Base-by-base conservation (phyloP, 352 stramenopile species). In the Globisporangium mamillatum region DNA sequence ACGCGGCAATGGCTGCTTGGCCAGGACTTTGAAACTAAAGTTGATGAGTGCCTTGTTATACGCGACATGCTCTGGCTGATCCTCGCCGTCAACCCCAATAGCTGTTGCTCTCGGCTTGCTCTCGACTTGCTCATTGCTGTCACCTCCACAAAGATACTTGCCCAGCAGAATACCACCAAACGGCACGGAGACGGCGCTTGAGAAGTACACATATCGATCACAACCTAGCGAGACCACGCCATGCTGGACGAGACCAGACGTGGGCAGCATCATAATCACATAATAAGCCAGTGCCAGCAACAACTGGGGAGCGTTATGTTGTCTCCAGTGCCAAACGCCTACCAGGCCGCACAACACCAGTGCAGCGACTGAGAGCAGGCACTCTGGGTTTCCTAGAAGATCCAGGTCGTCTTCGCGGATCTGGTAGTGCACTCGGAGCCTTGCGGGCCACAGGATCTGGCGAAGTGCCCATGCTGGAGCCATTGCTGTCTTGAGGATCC, bases 201-300 rank as follows among this genome's bases (percentile, higher is more conserved):
- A 74, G 10, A 91, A 78, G 68, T 94, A 94, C 10, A 78, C 75
- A 60, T 94, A 94, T 6, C 86, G 84, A 61, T 93, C 79, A 24
- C 72, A 72, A 14, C 73, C 68, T 60, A 75, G 74, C 3, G 78
- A 67, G 56, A 93, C 73, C 44, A 93, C 82, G 7, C 86, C 84
- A 54, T 94, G 86, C 66, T 92, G 86, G 24, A 94, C 75, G 41
- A 94, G 68, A 1, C 86, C 84, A 14, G 74, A 80, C 2, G 85
- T 82, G 0, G 84, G 86, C 14, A 94, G 58, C 9, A 88, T 16
- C 72, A 91, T 86, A 7, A 73, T 36, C 10, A 74, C 52, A 44
- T 82, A 86, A 66, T 82, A 84, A 4, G 64, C 32, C 8, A 75
- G 24, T 4, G 70, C 78, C 7, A 88, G 59, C 9, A 84, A 29